Evolutionary conservation across 169 alveolate species (phyloP).

Genomic region (Plasmodium billcollinsi): DNA sequence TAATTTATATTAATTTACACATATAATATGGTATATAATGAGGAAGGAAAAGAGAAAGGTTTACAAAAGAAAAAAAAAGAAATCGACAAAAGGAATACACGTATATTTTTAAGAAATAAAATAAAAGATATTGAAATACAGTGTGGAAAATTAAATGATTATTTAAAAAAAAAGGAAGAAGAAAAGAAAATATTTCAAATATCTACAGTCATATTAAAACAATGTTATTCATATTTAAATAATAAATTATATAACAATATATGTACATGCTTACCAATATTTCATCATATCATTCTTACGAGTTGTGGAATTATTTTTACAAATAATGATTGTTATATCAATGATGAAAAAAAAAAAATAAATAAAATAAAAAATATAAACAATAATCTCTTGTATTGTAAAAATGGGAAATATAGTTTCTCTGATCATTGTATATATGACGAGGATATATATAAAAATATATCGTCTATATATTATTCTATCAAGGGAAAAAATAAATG

Average conservation of each 20-base stretch:
- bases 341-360: neutral
- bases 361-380: too few species aligned
- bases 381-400: too few species aligned
- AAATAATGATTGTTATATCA: neutral
- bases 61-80: conserved; percentile 13
- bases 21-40: neutral
- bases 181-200: conserved; percentile 35
- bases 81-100: neutral
- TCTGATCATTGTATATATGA: too few species aligned
- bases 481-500: too few species aligned
- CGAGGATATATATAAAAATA: too few species aligned
- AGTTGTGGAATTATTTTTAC: conserved; percentile 62
- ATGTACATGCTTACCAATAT: neutral
- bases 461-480: too few species aligned
- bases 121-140: conserved; percentile 24
- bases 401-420: too few species aligned
- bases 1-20: neutral
- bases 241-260: conserved; percentile 7
- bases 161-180: conserved; percentile 26
- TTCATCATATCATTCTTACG: conserved; percentile 8
- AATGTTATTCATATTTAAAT: conserved; percentile 25
- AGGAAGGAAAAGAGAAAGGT: too few species aligned
- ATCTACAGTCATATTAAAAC: conserved; percentile 28
- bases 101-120: conserved; percentile 10
- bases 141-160: conserved; percentile 21